phyloP scores from a whole-genome alignment of 1,284 basidiomycete species.

The Schizophyllum amplum region DNA sequence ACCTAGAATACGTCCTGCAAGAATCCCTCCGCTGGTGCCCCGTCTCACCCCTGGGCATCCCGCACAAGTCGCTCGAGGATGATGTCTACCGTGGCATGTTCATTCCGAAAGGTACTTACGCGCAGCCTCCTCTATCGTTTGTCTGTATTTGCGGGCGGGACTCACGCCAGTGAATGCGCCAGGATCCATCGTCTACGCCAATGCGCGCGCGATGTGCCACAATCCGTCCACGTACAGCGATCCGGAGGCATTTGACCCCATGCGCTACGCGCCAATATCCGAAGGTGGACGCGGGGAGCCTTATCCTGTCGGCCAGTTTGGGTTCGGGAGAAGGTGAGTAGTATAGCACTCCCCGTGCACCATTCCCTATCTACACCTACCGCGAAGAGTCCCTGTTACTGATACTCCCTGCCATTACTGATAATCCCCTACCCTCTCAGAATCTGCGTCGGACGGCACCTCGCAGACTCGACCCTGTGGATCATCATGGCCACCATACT shows the following conservation, averaged over 20 bases:
- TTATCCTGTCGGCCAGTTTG: conserved; percentile 4
- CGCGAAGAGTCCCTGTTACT: no score
- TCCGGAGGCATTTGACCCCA: conserved; percentile 23
- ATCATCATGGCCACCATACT: conserved; percentile 29
- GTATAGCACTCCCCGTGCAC: not conserved
- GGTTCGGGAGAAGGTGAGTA: conserved; percentile 10
- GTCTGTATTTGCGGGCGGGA: not conserved
- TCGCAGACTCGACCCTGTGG: conserved; percentile 24
- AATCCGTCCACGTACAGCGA: conserved; percentile 22
- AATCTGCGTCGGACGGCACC: conserved; percentile 20
- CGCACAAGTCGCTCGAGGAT: conserved; percentile 15
- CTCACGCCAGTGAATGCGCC: not conserved
- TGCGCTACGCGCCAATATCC: conserved; percentile 21
- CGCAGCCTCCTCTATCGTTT: not conserved
- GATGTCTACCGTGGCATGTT: conserved; percentile 17
- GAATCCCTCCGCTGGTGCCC: conserved; percentile 17
- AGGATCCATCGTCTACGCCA: not conserved
- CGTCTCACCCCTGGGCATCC: conserved; percentile 11
- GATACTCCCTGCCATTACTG: no score
- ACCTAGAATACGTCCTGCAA: conserved; percentile 24
- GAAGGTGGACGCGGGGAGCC: conserved; percentile 9
- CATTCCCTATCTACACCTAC: not conserved
- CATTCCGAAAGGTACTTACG: conserved; percentile 17
- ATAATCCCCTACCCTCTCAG: conserved; percentile 12
- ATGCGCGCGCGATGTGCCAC: conserved; percentile 23